Evolutionary conservation across 2,329 filamentous ascomycete genomes (phyloP).

Genomic region (Ophiosphaerella narmari): DNA sequence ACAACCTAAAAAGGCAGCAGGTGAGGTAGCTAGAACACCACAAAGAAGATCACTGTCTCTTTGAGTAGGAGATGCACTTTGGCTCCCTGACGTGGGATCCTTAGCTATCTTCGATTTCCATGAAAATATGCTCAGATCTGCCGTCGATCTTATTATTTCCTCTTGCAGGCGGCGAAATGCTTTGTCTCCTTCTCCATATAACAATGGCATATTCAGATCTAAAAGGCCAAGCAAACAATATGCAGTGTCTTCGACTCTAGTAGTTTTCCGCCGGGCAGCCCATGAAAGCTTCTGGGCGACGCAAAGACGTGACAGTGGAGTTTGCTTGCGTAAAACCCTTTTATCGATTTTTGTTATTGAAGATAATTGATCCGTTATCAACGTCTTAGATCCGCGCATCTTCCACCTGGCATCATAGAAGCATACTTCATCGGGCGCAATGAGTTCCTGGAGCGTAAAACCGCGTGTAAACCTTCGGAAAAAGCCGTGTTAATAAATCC

Average conservation of each 20-base stretch:
- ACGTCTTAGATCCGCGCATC: conserved; percentile 3
- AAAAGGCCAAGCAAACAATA: conserved; percentile 38
- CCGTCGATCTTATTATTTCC: conserved; percentile 14
- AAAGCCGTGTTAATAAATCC: background rate
- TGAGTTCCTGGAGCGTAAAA: background rate
- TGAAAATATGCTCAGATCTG: conserved; percentile 13
- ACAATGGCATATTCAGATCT: conserved; percentile 28
- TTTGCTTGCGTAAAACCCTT: background rate
- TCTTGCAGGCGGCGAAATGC: conserved; percentile 22
- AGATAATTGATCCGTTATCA: background rate
- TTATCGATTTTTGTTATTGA: conserved; percentile 3
- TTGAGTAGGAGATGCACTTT: background rate
- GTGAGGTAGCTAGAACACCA: background rate
- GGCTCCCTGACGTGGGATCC: too few relatives aligned
- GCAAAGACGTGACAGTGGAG: background rate
- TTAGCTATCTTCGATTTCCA: background rate
- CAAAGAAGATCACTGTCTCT: background rate
- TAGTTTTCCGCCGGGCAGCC: conserved; percentile 8
- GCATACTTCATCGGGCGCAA: conserved; percentile 8
- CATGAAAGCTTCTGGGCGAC: conserved; percentile 19
- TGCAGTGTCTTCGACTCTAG: conserved; percentile 28
- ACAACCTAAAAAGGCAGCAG: background rate
- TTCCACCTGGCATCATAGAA: conserved; percentile 13
- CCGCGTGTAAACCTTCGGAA: conserved; percentile 8
- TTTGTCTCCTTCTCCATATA: conserved; percentile 33